Evolutionary conservation across 805 yeast genomes (phyloP).

Genomic region (Candida saitoana): DNA sequence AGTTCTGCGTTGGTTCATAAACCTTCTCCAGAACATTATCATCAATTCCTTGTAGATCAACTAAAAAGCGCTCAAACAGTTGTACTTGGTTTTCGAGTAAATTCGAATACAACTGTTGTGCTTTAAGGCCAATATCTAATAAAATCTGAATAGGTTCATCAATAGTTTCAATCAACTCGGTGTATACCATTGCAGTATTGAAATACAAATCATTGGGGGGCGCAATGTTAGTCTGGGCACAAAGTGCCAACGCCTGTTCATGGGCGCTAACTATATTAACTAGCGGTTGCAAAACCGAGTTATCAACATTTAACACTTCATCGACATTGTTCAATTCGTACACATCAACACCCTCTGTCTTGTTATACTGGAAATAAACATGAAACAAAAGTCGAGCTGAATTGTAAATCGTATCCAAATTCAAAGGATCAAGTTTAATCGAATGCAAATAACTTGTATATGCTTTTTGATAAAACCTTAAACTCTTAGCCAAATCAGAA

Average conservation of each 20-base stretch:
- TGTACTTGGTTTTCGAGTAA: slow-evolving; percentile 24
- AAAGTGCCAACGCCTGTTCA: slow-evolving; percentile 29
- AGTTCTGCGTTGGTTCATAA: slow-evolving; percentile 1
- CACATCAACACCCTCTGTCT: slow-evolving; percentile 42
- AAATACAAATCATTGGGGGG: slow-evolving; percentile 42
- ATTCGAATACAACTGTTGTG: slow-evolving; percentile 18
- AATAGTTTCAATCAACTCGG: slow-evolving; percentile 40
- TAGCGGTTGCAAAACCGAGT: slow-evolving; percentile 39
- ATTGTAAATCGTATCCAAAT: slow-evolving; percentile 54
- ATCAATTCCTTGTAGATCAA: slow-evolving; percentile 16
- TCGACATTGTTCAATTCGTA: slow-evolving; percentile 27
- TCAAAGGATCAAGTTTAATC: slow-evolving; percentile 14
- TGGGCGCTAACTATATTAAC: slow-evolving; percentile 32
- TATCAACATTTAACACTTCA: slow-evolving; percentile 26
- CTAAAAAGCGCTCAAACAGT: slow-evolving; percentile 24
- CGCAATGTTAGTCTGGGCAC: slow-evolving; percentile 3
- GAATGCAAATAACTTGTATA: slow-evolving; percentile 41
- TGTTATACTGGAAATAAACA: slow-evolving; percentile 50
- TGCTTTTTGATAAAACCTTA: slow-evolving; percentile 63
- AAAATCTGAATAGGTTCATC: slow-evolving; percentile 16
- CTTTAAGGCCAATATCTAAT: slow-evolving; percentile 13
- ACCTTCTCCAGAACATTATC: neutral
- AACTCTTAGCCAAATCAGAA: slow-evolving; percentile 60
- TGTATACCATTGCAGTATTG: slow-evolving; percentile 45
- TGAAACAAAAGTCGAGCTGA: slow-evolving; percentile 54